These are phyloP conservation scores for Mycena crocata DNA, from an alignment of 768 basidiomycete species.

Conservation along the genomic window DNA sequence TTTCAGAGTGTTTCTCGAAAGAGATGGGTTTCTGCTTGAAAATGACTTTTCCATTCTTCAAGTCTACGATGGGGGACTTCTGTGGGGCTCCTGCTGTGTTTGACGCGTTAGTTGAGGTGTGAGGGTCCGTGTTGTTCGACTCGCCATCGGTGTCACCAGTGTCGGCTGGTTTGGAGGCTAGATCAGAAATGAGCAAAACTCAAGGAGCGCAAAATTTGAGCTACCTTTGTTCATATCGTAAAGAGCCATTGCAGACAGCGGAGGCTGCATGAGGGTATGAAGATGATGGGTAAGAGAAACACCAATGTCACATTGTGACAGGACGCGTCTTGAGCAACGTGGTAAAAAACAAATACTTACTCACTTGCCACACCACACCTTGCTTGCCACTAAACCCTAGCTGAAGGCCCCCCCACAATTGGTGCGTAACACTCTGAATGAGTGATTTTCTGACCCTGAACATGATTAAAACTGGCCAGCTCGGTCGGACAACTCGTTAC, in stretches of 20 bases:
- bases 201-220: neutral
- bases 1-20: conserved; percentile 84
- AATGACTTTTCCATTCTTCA: conserved; percentile 81
- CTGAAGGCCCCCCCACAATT: no score
- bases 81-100: conserved; percentile 48
- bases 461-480: no score
- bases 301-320: conserved; percentile 10
- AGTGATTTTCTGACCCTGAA: no score
- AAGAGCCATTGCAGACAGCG: conserved; percentile 8
- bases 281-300: neutral
- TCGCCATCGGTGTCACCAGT: conserved; percentile 39
- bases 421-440: no score
- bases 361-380: no score
- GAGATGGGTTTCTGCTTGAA: conserved; percentile 82
- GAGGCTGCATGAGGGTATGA: neutral
- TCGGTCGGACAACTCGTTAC: no score
- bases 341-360: no score
- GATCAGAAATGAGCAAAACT: neutral
- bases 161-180: conserved; percentile 21
- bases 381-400: no score
- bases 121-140: conserved; percentile 27
- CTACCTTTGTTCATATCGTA: conserved; percentile 20
- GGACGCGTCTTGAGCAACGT: neutral
- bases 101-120: conserved; percentile 42
- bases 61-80: conserved; percentile 63